Conservation (phyloP, 78 protist genomes). For the Dictyostelium citrinum region DNA sequence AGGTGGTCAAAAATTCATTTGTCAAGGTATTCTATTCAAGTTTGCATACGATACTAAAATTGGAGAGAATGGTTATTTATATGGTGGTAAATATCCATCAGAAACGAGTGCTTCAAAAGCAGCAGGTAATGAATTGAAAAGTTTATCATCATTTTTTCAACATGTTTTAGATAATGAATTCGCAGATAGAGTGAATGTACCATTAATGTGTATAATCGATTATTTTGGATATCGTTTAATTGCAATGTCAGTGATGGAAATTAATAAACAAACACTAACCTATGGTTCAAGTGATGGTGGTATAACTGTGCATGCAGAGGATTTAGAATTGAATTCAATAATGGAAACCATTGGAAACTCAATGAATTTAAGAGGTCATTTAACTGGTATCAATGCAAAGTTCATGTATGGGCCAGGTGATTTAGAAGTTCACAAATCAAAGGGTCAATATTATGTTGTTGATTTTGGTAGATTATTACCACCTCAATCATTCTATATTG, state of each 20-base stretch:
- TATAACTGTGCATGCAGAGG: not conserved
- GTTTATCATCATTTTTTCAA: slow-evolving; percentile 46
- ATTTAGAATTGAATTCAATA: not conserved
- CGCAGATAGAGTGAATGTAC: slow-evolving; percentile 26
- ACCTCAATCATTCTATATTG: slow-evolving; percentile 34
- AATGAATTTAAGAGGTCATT: slow-evolving; percentile 55
- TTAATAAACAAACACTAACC: slow-evolving; percentile 24
- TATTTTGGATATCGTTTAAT: slow-evolving; percentile 53
- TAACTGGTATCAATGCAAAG: slow-evolving; percentile 23
- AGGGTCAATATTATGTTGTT: slow-evolving; percentile 16
- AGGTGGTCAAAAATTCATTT: slow-evolving; percentile 50
- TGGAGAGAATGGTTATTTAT: not conserved
- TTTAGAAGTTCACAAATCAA: slow-evolving; percentile 55
- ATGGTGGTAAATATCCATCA: slow-evolving; percentile 41
- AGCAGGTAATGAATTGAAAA: slow-evolving; percentile 52
- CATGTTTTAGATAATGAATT: slow-evolving; percentile 19
- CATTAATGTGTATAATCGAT: slow-evolving; percentile 76
- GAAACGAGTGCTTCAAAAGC: slow-evolving; percentile 25
- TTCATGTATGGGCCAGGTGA: slow-evolving; percentile 68
- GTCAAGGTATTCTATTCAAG: slow-evolving; percentile 30
- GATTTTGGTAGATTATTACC: slow-evolving; percentile 74
- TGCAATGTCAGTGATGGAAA: slow-evolving; percentile 57
- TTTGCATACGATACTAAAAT: slow-evolving; percentile 55
- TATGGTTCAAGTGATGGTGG: slow-evolving; percentile 81
- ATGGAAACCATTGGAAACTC: slow-evolving; percentile 57